Evolutionary conservation across 2,329 filamentous ascomycete species (phyloP).

Genomic region (Gnomoniopsis smithogilvyi): DNA sequence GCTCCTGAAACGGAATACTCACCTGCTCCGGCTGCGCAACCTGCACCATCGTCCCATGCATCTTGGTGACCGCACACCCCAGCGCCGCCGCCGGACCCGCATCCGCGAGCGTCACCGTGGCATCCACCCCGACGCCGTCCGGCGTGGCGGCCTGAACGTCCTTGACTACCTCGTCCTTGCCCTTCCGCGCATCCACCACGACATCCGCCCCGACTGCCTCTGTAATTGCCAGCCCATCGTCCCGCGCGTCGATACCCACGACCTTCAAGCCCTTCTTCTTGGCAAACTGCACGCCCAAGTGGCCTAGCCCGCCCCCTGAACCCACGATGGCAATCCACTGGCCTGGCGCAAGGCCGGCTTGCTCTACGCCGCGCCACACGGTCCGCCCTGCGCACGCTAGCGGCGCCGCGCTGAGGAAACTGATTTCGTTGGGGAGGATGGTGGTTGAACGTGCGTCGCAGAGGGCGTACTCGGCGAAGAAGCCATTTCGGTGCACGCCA

Average conservation of each 20-base stretch:
- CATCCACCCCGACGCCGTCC: slow-evolving; percentile 45
- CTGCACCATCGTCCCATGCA: slow-evolving; percentile 57
- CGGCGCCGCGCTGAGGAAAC: slow-evolving; percentile 50
- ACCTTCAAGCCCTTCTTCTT: slow-evolving; percentile 47
- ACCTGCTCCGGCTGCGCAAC: slow-evolving; percentile 47
- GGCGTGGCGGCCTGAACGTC: slow-evolving; percentile 43
- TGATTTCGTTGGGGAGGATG: slow-evolving; percentile 44
- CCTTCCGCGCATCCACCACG: slow-evolving; percentile 48
- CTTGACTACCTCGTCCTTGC: slow-evolving; percentile 43
- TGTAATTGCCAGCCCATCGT: slow-evolving; percentile 42
- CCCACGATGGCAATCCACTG: slow-evolving; percentile 44
- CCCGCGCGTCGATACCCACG: slow-evolving; percentile 51
- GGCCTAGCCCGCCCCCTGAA: slow-evolving; percentile 49
- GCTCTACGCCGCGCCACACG: slow-evolving; percentile 41
- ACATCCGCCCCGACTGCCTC: slow-evolving; percentile 41
- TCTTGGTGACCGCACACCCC: slow-evolving; percentile 48
- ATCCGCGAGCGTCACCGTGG: slow-evolving; percentile 53
- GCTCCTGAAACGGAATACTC: not conserved
- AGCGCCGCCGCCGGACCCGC: slow-evolving; percentile 43
- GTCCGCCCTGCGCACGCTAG: slow-evolving; percentile 55
- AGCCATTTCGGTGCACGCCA: slow-evolving; percentile 50
- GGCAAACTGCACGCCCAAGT: slow-evolving; percentile 49
- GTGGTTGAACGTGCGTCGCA: slow-evolving; percentile 45
- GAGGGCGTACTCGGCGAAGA: slow-evolving; percentile 54
- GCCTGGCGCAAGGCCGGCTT: slow-evolving; percentile 31